Conservation (phyloP, 1,284 basidiomycete genomes). For the Coniferiporia weirii region DNA sequence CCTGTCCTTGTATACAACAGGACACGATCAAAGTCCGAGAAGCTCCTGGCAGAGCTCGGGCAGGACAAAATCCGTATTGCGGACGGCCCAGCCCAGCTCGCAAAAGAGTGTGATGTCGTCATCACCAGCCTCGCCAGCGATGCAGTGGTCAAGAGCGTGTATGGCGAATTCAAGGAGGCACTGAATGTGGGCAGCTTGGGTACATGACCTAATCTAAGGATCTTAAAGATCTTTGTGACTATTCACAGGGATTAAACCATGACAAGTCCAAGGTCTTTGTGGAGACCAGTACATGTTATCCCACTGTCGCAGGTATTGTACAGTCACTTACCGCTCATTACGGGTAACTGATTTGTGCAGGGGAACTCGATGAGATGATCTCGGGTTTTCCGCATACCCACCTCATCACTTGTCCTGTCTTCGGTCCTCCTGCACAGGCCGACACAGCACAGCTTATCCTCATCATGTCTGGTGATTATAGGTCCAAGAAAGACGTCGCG, state of each 20-base stretch:
- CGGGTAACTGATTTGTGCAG: constrained; percentile 27
- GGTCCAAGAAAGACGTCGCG: constrained; percentile 76
- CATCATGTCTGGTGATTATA: constrained; percentile 79
- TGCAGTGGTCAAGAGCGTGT: constrained; percentile 65
- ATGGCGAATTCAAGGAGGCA: constrained; percentile 55
- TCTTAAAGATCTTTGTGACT: neutral
- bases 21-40: constrained; percentile 51
- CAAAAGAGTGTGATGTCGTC: constrained; percentile 69
- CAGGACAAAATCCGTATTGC: constrained; percentile 48
- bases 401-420: constrained; percentile 77
- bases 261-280: constrained; percentile 67
- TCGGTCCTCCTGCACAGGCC: constrained; percentile 69
- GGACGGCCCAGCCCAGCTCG: constrained; percentile 51
- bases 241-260: constrained; percentile 16
- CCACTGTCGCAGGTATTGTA: constrained; percentile 55
- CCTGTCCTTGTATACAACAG: constrained; percentile 71
- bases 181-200: constrained; percentile 39
- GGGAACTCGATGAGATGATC: constrained; percentile 68
- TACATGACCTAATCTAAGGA: constrained; percentile 19
- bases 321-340: neutral
- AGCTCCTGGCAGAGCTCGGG: constrained; percentile 51
- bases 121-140: constrained; percentile 76
- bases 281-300: constrained; percentile 77
- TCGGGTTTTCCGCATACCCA: constrained; percentile 56
- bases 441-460: constrained; percentile 68